Evolutionary conservation across 2,329 filamentous ascomycete species (phyloP).

Genomic region (Beauveria australis): DNA sequence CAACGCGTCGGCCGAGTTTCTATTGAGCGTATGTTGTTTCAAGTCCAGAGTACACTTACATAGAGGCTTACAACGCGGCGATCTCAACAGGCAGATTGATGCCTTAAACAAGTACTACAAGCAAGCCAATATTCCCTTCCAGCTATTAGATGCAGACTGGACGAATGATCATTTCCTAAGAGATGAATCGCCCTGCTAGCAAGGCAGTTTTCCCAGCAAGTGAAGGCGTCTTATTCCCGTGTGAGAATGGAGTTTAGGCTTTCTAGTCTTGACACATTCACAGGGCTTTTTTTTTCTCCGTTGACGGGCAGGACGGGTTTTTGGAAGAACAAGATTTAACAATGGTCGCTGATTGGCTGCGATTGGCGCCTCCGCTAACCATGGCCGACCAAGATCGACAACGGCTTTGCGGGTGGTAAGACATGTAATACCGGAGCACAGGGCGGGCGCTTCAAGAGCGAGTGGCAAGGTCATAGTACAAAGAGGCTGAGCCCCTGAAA

Average conservation of each 20-base stretch:
- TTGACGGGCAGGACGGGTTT: neutral
- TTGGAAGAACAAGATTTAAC: neutral
- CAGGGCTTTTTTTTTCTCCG: neutral
- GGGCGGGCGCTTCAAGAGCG: neutral
- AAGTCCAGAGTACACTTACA: neutral
- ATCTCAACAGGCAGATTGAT: neutral
- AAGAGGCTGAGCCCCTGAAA: slow-evolving; percentile 10
- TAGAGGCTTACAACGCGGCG: neutral
- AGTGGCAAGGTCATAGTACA: neutral
- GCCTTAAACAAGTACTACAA: neutral
- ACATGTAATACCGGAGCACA: neutral
- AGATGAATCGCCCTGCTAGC: no score
- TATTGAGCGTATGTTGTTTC: neutral
- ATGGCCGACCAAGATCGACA: neutral
- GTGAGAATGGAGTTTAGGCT: neutral
- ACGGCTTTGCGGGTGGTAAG: neutral
- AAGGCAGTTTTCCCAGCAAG: no score
- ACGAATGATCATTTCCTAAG: neutral
- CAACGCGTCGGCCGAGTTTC: neutral
- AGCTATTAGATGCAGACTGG: neutral
- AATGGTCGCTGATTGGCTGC: neutral
- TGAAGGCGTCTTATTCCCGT: no score
- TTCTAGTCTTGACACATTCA: neutral
- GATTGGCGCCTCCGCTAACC: neutral
- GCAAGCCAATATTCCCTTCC: neutral